These are phyloP conservation scores for Cercospora janseana DNA, from an alignment of 2,329 filamentous ascomycete genomes.

Conservation along the genomic window DNA sequence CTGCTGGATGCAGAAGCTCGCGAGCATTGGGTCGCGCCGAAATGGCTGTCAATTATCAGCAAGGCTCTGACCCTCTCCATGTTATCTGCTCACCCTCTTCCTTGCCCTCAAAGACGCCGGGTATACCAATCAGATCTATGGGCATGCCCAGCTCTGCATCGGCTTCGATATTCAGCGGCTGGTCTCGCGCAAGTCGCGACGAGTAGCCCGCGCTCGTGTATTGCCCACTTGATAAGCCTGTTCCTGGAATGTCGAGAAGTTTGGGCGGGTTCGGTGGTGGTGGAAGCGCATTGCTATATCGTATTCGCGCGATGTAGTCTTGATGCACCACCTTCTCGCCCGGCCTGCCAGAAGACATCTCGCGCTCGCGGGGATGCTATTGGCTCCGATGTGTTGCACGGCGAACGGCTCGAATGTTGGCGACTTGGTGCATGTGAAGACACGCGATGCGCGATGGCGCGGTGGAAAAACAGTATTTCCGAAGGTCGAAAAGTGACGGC, in stretches of 20 bases:
- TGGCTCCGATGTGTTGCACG: neutral
- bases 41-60: constrained; percentile 28
- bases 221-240: constrained; percentile 78
- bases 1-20: constrained; percentile 74
- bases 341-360: constrained; percentile 32
- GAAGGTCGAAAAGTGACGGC: neutral
- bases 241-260: constrained; percentile 93
- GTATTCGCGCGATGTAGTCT: constrained; percentile 93
- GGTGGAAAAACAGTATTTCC: neutral
- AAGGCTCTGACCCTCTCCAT: neutral
- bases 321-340: constrained; percentile 63
- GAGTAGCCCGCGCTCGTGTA: constrained; percentile 91
- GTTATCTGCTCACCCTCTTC: constrained; percentile 70
- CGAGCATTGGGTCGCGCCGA: constrained; percentile 67
- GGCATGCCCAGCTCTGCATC: constrained; percentile 98
- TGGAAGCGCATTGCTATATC: constrained; percentile 93
- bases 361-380: neutral
- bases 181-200: constrained; percentile 81
- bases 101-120: constrained; percentile 90
- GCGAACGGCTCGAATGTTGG: constrained; percentile 3
- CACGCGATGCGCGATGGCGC: neutral
- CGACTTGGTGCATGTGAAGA: no score
- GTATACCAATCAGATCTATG: constrained; percentile 90
- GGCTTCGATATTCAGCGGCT: constrained; percentile 92
- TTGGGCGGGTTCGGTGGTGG: constrained; percentile 93